Conservation (phyloP, 108 stramenopile genomes). For the Cylindrotheca fusiformis region DNA sequence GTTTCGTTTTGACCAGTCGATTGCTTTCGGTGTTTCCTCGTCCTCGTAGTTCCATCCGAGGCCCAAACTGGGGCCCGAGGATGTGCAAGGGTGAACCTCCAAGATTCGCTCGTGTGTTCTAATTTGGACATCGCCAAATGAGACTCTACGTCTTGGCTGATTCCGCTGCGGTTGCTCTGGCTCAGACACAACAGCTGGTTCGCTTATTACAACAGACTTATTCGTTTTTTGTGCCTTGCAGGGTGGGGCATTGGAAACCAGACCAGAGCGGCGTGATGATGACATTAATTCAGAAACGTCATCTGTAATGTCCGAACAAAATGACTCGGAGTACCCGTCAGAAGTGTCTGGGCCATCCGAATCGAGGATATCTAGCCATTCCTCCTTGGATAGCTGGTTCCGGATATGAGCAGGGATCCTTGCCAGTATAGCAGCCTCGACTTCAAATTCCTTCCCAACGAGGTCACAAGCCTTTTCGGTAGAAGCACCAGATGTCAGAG, state of each 20-base stretch:
- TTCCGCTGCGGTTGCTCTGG: too few relatives aligned
- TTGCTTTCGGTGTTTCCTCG: slow-evolving; percentile 6
- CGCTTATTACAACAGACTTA: background rate
- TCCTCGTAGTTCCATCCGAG: slow-evolving; percentile 58
- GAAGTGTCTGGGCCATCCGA: background rate
- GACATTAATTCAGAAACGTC: background rate
- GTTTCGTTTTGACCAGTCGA: slow-evolving; percentile 7
- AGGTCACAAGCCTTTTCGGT: too few relatives aligned
- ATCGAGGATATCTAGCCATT: background rate
- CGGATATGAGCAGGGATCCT: background rate
- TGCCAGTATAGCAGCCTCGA: background rate
- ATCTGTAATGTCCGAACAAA: background rate
- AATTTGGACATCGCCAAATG: slow-evolving; percentile 4
- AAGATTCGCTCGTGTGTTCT: slow-evolving; percentile 48
- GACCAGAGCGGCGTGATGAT: background rate
- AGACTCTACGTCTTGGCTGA: too few relatives aligned
- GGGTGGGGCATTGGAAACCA: background rate
- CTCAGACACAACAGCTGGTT: too few relatives aligned
- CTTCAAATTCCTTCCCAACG: background rate
- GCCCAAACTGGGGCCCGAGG: slow-evolving; percentile 54
- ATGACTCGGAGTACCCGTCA: background rate
- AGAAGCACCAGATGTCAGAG: too few relatives aligned
- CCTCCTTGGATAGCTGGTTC: background rate
- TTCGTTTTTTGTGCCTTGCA: background rate
- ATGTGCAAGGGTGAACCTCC: slow-evolving; percentile 63